Evolutionary conservation across 768 basidiomycete species (phyloP).

Genomic region (Trichaptum fuscoviolaceum): DNA sequence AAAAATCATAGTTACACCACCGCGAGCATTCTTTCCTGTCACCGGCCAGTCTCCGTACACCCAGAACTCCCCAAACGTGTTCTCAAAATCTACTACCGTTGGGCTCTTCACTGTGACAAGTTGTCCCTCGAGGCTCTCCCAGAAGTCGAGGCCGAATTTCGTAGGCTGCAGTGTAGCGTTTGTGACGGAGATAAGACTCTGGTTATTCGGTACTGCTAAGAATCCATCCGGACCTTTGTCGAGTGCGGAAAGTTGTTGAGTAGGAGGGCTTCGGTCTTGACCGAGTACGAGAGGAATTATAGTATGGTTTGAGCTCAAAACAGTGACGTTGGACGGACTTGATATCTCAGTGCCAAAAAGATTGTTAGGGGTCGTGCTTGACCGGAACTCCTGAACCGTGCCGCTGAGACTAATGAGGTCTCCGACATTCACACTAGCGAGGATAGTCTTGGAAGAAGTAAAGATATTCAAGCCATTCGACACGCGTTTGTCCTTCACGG

Average conservation of each 20-base stretch:
- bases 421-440: conserved; percentile 37
- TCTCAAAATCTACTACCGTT: conserved; percentile 42
- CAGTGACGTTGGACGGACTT: conserved; percentile 37
- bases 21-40: conserved; percentile 49
- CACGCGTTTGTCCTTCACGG: conserved; percentile 37
- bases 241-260: conserved; percentile 39
- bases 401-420: conserved; percentile 43
- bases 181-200: conserved; percentile 36
- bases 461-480: conserved; percentile 51
- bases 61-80: conserved; percentile 54
- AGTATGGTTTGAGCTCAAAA: conserved; percentile 40
- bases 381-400: conserved; percentile 46
- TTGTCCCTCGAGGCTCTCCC: conserved; percentile 57
- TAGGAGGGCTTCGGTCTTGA: conserved; percentile 47
- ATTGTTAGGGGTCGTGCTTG: conserved; percentile 36
- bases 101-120: conserved; percentile 49
- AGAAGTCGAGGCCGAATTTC: conserved; percentile 55
- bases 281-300: conserved; percentile 48
- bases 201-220: conserved; percentile 51
- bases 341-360: conserved; percentile 46
- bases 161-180: conserved; percentile 47
- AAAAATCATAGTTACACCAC: conserved; percentile 48
- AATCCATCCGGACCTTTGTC: conserved; percentile 51
- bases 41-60: conserved; percentile 52
- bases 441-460: conserved; percentile 33